phyloP scores from a whole-genome alignment of 2,329 filamentous ascomycete genomes.

The Scytalidium sp. region DNA sequence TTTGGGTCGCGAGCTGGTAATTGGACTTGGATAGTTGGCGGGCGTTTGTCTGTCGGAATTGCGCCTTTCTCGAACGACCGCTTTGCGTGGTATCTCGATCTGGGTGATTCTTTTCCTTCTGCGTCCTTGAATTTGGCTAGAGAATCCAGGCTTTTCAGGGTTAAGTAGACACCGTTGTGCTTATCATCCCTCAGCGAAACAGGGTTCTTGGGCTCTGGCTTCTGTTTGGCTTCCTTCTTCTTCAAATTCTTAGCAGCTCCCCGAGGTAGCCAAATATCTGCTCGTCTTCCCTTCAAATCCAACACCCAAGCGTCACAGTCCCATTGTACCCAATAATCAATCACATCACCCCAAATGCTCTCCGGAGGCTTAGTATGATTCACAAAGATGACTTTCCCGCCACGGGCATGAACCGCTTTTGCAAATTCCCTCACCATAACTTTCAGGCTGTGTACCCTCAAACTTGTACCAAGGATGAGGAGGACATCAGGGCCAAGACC shows the following conservation, averaged over 20 bases:
- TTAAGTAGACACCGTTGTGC: slow-evolving; percentile 23
- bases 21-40: background rate
- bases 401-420: slow-evolving; percentile 62
- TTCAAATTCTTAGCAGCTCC: slow-evolving; percentile 13
- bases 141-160: slow-evolving; percentile 25
- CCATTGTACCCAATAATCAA: slow-evolving; percentile 74
- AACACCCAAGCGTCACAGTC: slow-evolving; percentile 72
- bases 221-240: slow-evolving; percentile 10
- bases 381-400: slow-evolving; percentile 69
- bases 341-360: slow-evolving; percentile 69
- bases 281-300: slow-evolving; percentile 42
- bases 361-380: slow-evolving; percentile 71
- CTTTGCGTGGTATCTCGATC: slow-evolving; percentile 14
- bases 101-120: slow-evolving; percentile 12
- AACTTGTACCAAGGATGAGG: slow-evolving; percentile 67
- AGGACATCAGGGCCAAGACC: slow-evolving; percentile 62
- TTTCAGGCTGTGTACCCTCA: slow-evolving; percentile 70
- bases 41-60: background rate
- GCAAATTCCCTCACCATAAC: slow-evolving; percentile 69
- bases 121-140: slow-evolving; percentile 17
- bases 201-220: slow-evolving; percentile 2
- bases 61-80: background rate
- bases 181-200: slow-evolving; percentile 21
- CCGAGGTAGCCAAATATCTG: slow-evolving; percentile 28
- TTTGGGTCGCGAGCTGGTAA: background rate